Percentiles rank a stretch among this genome's conserved stretches.
Evolutionary conservation across 176 grass and related monocot genomes (phyloP).

Genomic region (Chloris gayana): DNA sequence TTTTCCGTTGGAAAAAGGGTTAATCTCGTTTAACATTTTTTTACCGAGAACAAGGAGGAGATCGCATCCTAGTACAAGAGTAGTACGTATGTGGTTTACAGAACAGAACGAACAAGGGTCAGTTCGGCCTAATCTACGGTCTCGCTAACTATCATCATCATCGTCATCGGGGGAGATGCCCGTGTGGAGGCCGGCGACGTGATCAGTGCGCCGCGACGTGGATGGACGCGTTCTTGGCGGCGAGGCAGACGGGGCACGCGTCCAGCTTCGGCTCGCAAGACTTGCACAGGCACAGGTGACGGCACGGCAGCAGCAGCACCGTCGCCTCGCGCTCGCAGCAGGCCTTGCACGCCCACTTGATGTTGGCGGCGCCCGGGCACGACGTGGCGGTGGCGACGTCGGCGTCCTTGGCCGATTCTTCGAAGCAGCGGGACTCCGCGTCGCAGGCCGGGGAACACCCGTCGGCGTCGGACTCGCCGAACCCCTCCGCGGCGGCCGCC

Average conservation of each 20-base stretch:
- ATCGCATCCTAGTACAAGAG: neutral
- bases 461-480: conserved; percentile 41
- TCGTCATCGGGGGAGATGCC: neutral
- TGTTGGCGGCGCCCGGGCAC: neutral
- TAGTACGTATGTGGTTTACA: no score
- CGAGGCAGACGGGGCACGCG: conserved; percentile 51
- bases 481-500: conserved; percentile 44
- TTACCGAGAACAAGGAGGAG: no score
- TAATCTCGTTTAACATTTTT: no score
- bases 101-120: neutral
- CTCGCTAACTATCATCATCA: neutral
- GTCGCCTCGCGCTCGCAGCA: conserved; percentile 46
- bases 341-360: conserved; percentile 38
- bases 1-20: no score
- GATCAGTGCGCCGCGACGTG: conserved; percentile 10
- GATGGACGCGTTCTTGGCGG: conserved; percentile 50
- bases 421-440: conserved; percentile 32
- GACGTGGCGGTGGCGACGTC: neutral
- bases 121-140: neutral
- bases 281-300: conserved; percentile 65
- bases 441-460: neutral
- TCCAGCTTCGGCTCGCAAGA: conserved; percentile 34
- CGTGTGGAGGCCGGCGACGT: no score
- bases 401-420: neutral
- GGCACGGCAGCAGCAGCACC: conserved; percentile 70